Evolutionary conservation across 2,329 filamentous ascomycete genomes (phyloP).

Genomic region (Diplocarpon rosae): DNA sequence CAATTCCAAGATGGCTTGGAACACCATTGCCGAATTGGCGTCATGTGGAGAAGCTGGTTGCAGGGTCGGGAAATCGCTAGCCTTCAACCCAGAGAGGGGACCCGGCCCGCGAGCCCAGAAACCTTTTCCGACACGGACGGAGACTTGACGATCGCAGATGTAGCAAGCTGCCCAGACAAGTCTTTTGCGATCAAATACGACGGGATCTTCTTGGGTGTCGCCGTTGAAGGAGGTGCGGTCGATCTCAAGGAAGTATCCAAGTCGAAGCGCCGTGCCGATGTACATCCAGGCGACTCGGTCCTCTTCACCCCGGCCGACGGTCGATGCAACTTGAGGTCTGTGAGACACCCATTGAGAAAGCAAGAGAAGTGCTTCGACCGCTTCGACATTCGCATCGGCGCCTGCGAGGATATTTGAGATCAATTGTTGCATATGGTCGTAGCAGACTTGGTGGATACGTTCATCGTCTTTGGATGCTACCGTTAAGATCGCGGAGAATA

Average conservation of each 20-base stretch:
- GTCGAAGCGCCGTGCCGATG: constrained; percentile 56
- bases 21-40: constrained; percentile 57
- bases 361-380: constrained; percentile 58
- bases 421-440: constrained; percentile 58
- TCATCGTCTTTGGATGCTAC: constrained; percentile 62
- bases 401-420: constrained; percentile 57
- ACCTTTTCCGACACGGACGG: constrained; percentile 58
- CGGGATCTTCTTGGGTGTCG: constrained; percentile 46
- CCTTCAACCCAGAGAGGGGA: constrained; percentile 44
- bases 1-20: constrained; percentile 60
- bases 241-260: constrained; percentile 59
- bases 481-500: constrained; percentile 59
- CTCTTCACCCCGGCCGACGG: constrained; percentile 59
- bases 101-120: constrained; percentile 66
- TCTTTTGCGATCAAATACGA: constrained; percentile 49
- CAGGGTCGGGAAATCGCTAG: constrained; percentile 40
- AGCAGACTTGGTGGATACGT: constrained; percentile 53
- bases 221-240: constrained; percentile 58
- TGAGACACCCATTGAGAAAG: constrained; percentile 55
- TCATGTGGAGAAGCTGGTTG: constrained; percentile 45
- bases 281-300: constrained; percentile 71
- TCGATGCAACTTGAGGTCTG: constrained; percentile 21
- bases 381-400: constrained; percentile 55
- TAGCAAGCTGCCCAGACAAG: constrained; percentile 61
- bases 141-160: constrained; percentile 51